Base-by-base conservation (phyloP, 2,329 filamentous ascomycete species). In the Penicillium italicum region DNA sequence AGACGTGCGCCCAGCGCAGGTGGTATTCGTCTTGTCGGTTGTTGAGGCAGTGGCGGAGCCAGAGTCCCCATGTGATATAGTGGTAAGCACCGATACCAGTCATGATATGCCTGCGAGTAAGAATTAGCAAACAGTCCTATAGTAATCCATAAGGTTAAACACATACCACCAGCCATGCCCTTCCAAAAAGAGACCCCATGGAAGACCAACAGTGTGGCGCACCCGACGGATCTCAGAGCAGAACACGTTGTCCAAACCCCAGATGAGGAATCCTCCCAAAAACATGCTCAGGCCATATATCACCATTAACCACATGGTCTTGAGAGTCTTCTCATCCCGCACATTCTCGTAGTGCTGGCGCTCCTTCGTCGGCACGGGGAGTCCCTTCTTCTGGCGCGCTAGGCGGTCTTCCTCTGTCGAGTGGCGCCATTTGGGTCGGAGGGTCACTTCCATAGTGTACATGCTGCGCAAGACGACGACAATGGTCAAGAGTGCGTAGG, bases 21-120 rank as follows among this genome's bases (percentile, higher is more conserved):
- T 82, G 79, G 67, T 85, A 94, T 67, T 91, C 84, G 40, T 88
- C 82, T 66, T 90, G 88, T 43, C 80, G 80, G 4, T 85, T 84
- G 59, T 91, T 89, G 47, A 94, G 76, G 64, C 89, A 91, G 59
- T 88, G 85, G 38, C 89, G 83, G 18, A 94, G 79, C 87, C 89
- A 93, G 26, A 92, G 85, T 14, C 89, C 87, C 90, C 90, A 95
- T 14, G 85, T 78, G 63, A 95, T 90, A 69, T 93, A 91, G 68
- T 87, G 88, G 72, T 95, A 95, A 16, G 90, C 90, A 70, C 90
- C 90, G 34, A 87, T 78, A 12, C 90, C 90, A 0, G 90, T 94
- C 81, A 93, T 86, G 36, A 93, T 68, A 74, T 93, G 90, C 88
- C 87, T 81, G 50, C 7, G 30, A 37, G 30, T 38, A 50, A 31